Evolutionary conservation across 768 basidiomycete genomes (phyloP).

Genomic region (Termitomyces sp.): DNA sequence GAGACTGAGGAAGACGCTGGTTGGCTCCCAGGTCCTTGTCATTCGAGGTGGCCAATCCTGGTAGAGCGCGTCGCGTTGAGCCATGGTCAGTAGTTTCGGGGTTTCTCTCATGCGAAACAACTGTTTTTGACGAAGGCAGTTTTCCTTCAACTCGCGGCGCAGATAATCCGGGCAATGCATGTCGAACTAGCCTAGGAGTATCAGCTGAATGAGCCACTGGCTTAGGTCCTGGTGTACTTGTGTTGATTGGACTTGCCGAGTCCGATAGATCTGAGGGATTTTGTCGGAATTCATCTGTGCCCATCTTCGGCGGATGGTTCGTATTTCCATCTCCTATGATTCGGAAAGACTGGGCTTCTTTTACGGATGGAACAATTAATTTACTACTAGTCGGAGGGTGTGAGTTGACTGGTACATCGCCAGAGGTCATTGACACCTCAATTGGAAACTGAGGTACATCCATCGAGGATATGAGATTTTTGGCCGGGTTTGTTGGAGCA

Average conservation of each 20-base stretch:
- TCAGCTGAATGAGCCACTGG: background rate
- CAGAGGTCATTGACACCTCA: background rate
- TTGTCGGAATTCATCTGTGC: background rate
- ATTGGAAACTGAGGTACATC: background rate
- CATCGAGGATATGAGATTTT: background rate
- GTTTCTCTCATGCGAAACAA: background rate
- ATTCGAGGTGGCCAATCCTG: slow-evolving; percentile 1
- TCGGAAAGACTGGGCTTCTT: background rate
- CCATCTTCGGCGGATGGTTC: background rate
- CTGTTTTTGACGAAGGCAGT: background rate
- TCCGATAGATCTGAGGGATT: background rate
- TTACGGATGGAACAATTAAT: background rate
- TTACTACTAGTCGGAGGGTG: background rate
- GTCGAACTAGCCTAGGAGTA: slow-evolving; percentile 6
- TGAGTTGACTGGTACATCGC: background rate
- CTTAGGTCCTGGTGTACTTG: background rate
- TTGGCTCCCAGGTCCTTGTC: background rate
- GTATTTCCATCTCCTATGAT: background rate
- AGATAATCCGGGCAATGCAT: slow-evolving; percentile 12
- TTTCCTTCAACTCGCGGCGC: background rate
- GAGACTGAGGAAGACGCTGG: slow-evolving; percentile 3
- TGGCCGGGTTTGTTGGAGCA: background rate
- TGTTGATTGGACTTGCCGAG: background rate
- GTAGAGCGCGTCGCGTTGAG: slow-evolving; percentile 3
- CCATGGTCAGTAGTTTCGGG: background rate